Evolutionary conservation across 495 filamentous ascomycete genomes (phyloP).

Genomic region (Staphylotrichum tortipilum): DNA sequence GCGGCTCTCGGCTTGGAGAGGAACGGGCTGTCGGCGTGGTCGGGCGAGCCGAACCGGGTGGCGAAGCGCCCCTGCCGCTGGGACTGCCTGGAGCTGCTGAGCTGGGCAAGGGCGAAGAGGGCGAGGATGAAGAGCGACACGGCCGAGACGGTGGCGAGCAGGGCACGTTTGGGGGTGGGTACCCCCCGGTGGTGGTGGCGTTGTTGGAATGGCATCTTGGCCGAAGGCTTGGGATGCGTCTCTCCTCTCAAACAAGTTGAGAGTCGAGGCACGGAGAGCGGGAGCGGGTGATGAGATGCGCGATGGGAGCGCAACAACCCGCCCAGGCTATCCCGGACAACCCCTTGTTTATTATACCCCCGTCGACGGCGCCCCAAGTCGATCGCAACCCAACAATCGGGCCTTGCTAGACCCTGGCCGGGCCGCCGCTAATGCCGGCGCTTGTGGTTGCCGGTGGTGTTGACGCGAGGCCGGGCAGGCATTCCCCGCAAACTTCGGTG

Average conservation of each 20-base stretch:
- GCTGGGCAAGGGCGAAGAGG: slow-evolving; percentile 12
- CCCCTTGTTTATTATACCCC: no score
- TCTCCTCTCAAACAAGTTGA: background rate
- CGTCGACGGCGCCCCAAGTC: no score
- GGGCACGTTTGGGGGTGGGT: slow-evolving; percentile 1
- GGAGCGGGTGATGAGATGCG: background rate
- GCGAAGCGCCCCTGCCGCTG: background rate
- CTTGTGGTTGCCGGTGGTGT: background rate
- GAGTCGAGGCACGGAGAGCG: background rate
- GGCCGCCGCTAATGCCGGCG: no score
- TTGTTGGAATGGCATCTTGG: slow-evolving; percentile 7
- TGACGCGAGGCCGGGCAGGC: background rate
- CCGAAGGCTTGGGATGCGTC: no score
- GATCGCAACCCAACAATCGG: no score
- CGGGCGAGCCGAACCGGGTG: background rate
- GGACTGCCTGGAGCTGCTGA: background rate
- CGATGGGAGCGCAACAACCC: no score
- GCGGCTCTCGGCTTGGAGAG: slow-evolving; percentile 19
- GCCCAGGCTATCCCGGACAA: no score
- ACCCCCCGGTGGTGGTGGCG: background rate
- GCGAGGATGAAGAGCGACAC: slow-evolving; percentile 18
- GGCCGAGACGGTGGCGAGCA: slow-evolving; percentile 9
- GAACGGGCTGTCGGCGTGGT: background rate
- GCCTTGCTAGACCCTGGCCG: no score
- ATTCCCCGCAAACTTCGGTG: slow-evolving; percentile 10